Evolutionary conservation across 805 yeast genomes (phyloP), one percentile per base, ranked within the genome.

Genomic region (Candida boleticola): DNA sequence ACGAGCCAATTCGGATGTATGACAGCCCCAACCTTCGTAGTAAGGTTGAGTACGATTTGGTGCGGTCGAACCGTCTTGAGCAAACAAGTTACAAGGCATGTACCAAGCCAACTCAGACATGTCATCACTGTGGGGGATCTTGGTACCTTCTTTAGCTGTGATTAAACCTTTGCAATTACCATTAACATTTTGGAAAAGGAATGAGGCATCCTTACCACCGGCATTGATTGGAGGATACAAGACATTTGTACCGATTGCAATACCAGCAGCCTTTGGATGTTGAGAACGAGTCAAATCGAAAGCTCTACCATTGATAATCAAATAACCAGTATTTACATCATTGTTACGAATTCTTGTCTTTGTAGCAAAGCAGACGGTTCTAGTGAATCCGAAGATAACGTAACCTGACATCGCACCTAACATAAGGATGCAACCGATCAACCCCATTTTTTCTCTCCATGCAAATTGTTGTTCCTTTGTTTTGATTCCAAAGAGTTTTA

Each of bases 391-490:
- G 66, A 92, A 92, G 1, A 97, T 89, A 51, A 92, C 70, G 59
- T 74, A 93, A 1, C 95, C 97, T 30, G 89, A 85, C 40, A 85
- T 60, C 0, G 87, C 80, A 42, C 93, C 97, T 36, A 86, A 66
- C 51, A 76, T 75, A 16, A 84, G 49, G 52, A 92, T 89, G 41
- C 89, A 73, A 1, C 93, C 75, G 34, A 92, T 71, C 34, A 93
- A 72, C 1, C 89, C 98, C 41, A 90, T 85, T 58, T 92, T 92
- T 57, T 93, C 99, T 57, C 99, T 77, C 99, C 99, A 93, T 0
- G 98, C 98, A 71, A 81, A 80, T 59, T 90, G 97, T 45, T 96
- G 79, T 34, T 82, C 90, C 51, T 80, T 79, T 17, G 85, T 80
- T 26, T 77, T 76, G 76, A 92, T 75, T 2, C 98, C 98, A 63